phyloP scores from a whole-genome alignment of 805 yeast genomes.

The Isabelozyma gotoi region DNA sequence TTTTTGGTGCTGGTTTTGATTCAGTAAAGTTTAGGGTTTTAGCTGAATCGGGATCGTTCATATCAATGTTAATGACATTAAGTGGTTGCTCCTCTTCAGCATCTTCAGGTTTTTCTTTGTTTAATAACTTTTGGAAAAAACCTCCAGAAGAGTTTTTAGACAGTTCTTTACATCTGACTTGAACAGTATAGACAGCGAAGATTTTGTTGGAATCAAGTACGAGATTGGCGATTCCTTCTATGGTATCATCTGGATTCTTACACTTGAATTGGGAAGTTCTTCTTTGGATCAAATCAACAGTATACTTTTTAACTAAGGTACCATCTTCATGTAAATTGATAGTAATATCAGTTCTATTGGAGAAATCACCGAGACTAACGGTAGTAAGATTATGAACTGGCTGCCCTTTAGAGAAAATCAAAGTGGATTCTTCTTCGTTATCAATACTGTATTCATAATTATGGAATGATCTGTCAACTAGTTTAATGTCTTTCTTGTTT shows the following conservation, averaged over 20 bases:
- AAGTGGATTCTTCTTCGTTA: slow-evolving; percentile 17
- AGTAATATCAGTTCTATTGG: slow-evolving; percentile 25
- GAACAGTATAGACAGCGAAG: slow-evolving; percentile 45
- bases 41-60: slow-evolving; percentile 9
- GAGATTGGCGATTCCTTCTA: slow-evolving; percentile 40
- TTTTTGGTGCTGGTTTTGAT: slow-evolving; percentile 11
- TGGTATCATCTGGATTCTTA: slow-evolving; percentile 14
- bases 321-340: slow-evolving; percentile 41
- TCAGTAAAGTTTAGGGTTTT: slow-evolving; percentile 15
- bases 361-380: slow-evolving; percentile 36
- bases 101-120: slow-evolving; percentile 19
- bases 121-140: slow-evolving; percentile 25
- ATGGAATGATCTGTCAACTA: slow-evolving; percentile 55
- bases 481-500: slow-evolving; percentile 55
- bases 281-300: slow-evolving; percentile 23
- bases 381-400: slow-evolving; percentile 28
- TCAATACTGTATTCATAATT: slow-evolving; percentile 43
- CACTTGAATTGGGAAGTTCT: slow-evolving; percentile 41
- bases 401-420: slow-evolving; percentile 51
- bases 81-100: slow-evolving; percentile 4
- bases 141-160: slow-evolving; percentile 12
- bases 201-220: slow-evolving; percentile 49
- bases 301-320: slow-evolving; percentile 25
- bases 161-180: slow-evolving; percentile 40
- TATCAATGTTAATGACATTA: not conserved